These are phyloP conservation scores for Pythium sukuiense DNA, from an alignment of 352 stramenopile genomes.

Conservation along the genomic window DNA sequence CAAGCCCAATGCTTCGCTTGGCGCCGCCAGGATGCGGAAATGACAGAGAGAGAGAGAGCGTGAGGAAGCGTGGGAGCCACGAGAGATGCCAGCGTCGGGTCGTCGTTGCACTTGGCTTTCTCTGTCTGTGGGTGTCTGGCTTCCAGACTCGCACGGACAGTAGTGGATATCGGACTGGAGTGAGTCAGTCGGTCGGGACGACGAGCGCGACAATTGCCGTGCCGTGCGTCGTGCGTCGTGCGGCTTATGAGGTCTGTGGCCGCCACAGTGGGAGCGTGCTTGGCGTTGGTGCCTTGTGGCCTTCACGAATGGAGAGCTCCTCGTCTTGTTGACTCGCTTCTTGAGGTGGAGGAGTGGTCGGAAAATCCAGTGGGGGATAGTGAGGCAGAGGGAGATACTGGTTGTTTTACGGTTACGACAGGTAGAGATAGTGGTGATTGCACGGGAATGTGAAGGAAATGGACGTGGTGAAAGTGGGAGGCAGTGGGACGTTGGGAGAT, in stretches of 20 bases:
- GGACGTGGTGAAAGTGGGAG: not conserved
- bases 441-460: not conserved
- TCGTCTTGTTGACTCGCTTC: not conserved
- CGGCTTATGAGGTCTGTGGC: too few species aligned
- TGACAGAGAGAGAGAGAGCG: not conserved
- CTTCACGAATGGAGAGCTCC: not conserved
- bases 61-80: too few species aligned
- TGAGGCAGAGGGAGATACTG: not conserved
- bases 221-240: too few species aligned
- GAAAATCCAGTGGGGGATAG: not conserved
- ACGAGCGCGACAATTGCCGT: not conserved
- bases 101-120: not conserved
- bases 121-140: not conserved
- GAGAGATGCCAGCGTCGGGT: too few species aligned
- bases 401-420: not conserved
- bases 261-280: not conserved
- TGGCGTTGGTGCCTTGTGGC: not conserved
- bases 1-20: too few species aligned
- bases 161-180: too few species aligned
- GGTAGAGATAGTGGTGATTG: not conserved
- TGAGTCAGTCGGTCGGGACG: constrained; percentile 1
- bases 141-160: too few species aligned
- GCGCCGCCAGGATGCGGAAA: not conserved
- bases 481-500: not conserved
- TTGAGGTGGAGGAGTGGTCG: not conserved